Evolutionary conservation across 768 basidiomycete species (phyloP), one percentile per base, ranked within the genome.

Genomic region (Macrolepiota dolichaula): DNA sequence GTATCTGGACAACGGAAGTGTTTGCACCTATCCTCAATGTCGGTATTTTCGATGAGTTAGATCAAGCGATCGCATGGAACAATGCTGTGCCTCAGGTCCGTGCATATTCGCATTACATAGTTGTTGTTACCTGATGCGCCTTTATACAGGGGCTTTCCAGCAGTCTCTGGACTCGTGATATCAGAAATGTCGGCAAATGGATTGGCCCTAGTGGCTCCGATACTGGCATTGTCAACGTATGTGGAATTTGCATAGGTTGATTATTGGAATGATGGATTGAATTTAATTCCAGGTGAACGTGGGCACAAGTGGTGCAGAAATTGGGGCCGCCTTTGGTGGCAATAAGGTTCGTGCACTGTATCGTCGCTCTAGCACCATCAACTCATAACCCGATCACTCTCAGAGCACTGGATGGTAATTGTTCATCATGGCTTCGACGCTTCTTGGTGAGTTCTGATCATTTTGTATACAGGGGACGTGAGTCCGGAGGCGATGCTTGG

Each of bases 401-500:
- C 71, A 91, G 91, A 91, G 86, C 73, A 93, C 91, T 53, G 92
- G 91, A 64, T 92, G 91, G 88, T 89, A 73, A 74, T 84, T 78
- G 4, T 40, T 38, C 29, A 50, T 32, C 44, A 44, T 15, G 13
- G 10, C 29, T 54, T 55, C 7, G 11, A 32, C 12, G 25, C 53
- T 40, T n/a, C n/a, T 38, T 62, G 42, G 37, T 42, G 37, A 67
- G 62, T 60, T 56, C 50, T 68, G 64, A 66, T n/a, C 66, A 59
- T 62, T 65, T 64, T 69, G 29, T 32, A 37, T 65, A 44, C 19
- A 90, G 90, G 94, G 96, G 96, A 19, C 86, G 96, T 52, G 96
- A 98, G 77, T 94, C 92, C 6, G 96, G 96, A 40, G 96, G 96
- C 55, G 96, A 98, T 73, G 91, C 96, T n/a, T 98, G 96, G 96